Percentiles rank a stretch among this genome's conserved stretches.
Evolutionary conservation across 2,329 filamentous ascomycete genomes (phyloP).

Genomic region (Neoscytalidium dimidiatum): DNA sequence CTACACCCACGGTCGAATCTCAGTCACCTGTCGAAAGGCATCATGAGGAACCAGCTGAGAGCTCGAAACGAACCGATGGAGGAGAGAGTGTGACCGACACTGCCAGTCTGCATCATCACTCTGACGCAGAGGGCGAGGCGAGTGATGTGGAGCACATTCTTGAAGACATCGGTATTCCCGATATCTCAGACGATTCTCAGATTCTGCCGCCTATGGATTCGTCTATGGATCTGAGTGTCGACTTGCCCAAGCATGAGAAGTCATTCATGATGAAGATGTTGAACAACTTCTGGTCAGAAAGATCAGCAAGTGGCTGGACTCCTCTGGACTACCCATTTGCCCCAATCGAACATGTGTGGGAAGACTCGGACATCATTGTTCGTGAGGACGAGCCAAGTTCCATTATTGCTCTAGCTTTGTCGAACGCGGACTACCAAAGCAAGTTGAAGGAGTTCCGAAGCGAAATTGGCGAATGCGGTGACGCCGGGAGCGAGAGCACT

Average conservation of each 20-base stretch:
- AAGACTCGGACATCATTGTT: constrained; percentile 95
- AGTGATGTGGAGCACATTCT: constrained; percentile 74
- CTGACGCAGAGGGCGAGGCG: constrained; percentile 51
- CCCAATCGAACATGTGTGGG: constrained; percentile 88
- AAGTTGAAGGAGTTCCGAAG: constrained; percentile 71
- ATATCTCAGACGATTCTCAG: constrained; percentile 59
- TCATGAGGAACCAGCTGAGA: constrained; percentile 21
- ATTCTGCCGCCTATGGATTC: constrained; percentile 55
- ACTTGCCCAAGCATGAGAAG: constrained; percentile 90
- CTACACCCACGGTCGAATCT: constrained; percentile 33
- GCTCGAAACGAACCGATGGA: constrained; percentile 6
- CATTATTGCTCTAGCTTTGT: constrained; percentile 88
- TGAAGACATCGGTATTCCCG: constrained; percentile 66
- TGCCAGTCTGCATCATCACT: constrained; percentile 43
- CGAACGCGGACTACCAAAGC: constrained; percentile 80
- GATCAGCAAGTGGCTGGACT: constrained; percentile 92
- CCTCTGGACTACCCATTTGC: constrained; percentile 85
- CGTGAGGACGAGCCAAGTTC: constrained; percentile 97
- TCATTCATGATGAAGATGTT: constrained; percentile 93
- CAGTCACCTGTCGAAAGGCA: constrained; percentile 38
- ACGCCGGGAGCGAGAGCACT: constrained; percentile 27
- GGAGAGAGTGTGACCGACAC: constrained; percentile 31
- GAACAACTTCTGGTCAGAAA: constrained; percentile 97
- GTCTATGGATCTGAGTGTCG: constrained; percentile 62
- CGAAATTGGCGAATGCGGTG: constrained; percentile 25